Base-by-base conservation (phyloP, 306 rosid genomes). In the Vigna mungo region DNA sequence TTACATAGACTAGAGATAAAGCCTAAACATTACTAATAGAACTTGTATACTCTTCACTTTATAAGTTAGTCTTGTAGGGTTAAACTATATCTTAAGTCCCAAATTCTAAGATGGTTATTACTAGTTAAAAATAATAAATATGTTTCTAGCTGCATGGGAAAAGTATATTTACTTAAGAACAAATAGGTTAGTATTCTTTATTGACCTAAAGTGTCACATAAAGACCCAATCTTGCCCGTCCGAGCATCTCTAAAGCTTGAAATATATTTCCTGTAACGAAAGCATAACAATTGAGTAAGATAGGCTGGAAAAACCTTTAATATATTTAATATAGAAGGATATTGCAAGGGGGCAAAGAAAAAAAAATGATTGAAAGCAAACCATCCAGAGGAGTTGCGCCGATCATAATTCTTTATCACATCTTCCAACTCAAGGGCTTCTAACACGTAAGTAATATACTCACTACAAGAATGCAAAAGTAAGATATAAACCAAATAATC, bases 371-470 rank as follows among this genome's bases (percentile, higher is more conserved):
- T 63, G 32, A 79, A 66, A 80, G 85, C 90, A 86, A 62, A 94
- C 99, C 99, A 95, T 90, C 97, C 99, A 72, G 92, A 89, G 65
- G 95, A 86, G 75, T 56, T 69, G 56, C 96, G 86, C 15, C 89
- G 84, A 81, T 92, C 97, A 37, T 89, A 90, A 78, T 92, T 95
- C 87, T 85, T 92, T 43, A 88, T 76, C 2, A 86, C 85, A 71
- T 95, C 99, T 80, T 95, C 99, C 75, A 92, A 86, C 84, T 89
- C 91, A 81, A 95, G 92, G 82, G 99, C 99, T 79, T 89, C 88
- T 60, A 85, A 71, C 68, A 95, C 91, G 18, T 86, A 95, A 41
- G 91, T 84, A 97, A 90, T 85, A 78, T 95, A 95, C 87, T 87
- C 93, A 61, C 97, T 95, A 88, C 97, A 91, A 71, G 81, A 9